phyloP scores from a whole-genome alignment of 441 rosid species.

The Dalechampia spathulata region DNA sequence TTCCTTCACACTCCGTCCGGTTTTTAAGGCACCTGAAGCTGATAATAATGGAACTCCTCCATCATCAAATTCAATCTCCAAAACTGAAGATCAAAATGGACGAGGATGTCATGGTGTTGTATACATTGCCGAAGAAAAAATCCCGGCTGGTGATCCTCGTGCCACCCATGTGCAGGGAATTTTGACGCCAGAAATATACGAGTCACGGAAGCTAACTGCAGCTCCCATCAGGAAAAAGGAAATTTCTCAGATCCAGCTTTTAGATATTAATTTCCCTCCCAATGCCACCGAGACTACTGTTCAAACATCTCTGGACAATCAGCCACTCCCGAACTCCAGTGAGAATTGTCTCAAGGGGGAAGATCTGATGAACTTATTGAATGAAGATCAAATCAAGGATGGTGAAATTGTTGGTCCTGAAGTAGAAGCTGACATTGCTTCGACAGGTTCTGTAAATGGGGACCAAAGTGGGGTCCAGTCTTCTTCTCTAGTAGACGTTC shows the following conservation, averaged over 20 bases:
- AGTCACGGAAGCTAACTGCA: constrained; percentile 66
- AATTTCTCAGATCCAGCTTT: constrained; percentile 46
- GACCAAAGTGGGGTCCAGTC: constrained; percentile 64
- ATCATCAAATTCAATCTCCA: constrained; percentile 43
- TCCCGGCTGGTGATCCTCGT: constrained; percentile 29
- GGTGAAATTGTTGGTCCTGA: constrained; percentile 16
- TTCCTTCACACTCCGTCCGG: constrained; percentile 72
- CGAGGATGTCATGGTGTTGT: constrained; percentile 34
- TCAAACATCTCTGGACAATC: constrained; percentile 25
- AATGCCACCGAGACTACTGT: constrained; percentile 32
- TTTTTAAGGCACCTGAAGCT: constrained; percentile 60
- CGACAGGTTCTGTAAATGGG: constrained; percentile 66
- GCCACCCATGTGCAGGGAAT: constrained; percentile 64
- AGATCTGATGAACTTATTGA: constrained; percentile 16
- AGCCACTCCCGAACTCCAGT: constrained; percentile 17
- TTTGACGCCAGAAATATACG: constrained; percentile 83
- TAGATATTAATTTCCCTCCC: constrained; percentile 87
- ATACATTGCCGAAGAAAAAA: constrained; percentile 40
- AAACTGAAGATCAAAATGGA: constrained; percentile 35
- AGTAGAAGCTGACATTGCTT: constrained; percentile 44
- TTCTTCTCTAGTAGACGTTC: constrained; percentile 52
- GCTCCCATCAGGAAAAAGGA: constrained; percentile 54
- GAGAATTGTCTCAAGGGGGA: constrained; percentile 29
- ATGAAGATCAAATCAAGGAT: constrained; percentile 28
- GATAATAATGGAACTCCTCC: constrained; percentile 52